phyloP scores from a whole-genome alignment of 768 basidiomycete species.

The Psilocybe sp. region DNA sequence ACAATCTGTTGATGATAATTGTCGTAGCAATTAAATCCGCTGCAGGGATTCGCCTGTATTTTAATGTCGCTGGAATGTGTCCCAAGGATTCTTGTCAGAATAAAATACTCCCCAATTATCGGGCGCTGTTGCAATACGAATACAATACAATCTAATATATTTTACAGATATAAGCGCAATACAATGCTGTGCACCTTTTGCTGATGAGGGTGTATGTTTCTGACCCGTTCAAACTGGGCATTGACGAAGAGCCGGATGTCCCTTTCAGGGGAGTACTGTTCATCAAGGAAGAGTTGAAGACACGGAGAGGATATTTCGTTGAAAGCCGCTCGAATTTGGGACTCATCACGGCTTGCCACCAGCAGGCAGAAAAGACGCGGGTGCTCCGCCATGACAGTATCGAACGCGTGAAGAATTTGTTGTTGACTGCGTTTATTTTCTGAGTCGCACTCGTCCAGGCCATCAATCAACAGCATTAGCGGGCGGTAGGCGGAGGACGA shows the following conservation, averaged over 20 bases:
- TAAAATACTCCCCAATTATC: no score
- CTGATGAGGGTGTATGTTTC: not conserved
- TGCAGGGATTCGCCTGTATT: no score
- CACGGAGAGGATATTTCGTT: not conserved
- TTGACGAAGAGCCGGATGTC: not conserved
- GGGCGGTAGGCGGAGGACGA: not conserved
- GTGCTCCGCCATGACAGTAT: not conserved
- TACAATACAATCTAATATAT: no score
- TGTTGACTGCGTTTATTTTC: not conserved
- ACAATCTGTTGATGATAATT: no score
- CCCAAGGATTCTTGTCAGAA: no score
- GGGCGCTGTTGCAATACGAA: no score
- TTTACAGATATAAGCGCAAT: no score
- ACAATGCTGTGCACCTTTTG: no score
- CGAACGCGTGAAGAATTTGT: not conserved
- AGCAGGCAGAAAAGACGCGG: not conserved
- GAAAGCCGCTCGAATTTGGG: not conserved
- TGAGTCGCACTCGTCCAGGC: slow-evolving; percentile 2
- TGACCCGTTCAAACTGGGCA: slow-evolving; percentile 1
- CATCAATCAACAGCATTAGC: not conserved
- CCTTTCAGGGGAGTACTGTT: not conserved
- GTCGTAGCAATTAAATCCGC: no score
- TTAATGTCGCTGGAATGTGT: no score
- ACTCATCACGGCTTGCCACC: slow-evolving; percentile 1
- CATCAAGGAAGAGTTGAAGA: not conserved